Evolutionary conservation across 176 grass and related monocot genomes (phyloP), one percentile per base, ranked within the genome.

Genomic region (Saccharum spontaneum): DNA sequence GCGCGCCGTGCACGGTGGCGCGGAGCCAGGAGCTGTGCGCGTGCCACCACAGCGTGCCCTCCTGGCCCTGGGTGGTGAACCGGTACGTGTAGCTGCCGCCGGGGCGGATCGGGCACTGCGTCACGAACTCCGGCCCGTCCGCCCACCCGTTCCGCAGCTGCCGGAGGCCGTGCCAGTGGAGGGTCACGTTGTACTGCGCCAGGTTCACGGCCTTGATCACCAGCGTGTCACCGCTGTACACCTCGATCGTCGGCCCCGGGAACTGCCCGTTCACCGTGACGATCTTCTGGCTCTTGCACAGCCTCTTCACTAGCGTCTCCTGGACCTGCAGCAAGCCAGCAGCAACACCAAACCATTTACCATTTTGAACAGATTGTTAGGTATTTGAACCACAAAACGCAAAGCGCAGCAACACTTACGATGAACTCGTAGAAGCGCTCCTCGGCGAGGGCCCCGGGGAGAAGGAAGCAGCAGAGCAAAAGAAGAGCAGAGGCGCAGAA

Each of bases 21-120:
- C 96, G 90, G 57, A 98, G 89, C 91, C 93, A 98, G 0, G 89
- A 86, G 83, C 90, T 94, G 73, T 97, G 94, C 6, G 94, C 94
- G 69, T 97, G 92, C 94, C 94, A 97, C 94, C 94, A 97, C 37
- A 97, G 81, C 24, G 94, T 94, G 37, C 94, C 92, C 83, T 94
- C 94, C 84, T 98, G 95, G 22, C 65, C 36, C 80, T 87, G 71
- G 34, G 90, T 81, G 10, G 90, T 91, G 87, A 91, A 98, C 10
- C 89, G 79, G 87, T 98, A 98, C 59, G 89, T 91, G 85, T 93
- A 98, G 79, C 89, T 93, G 22, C 50, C 50, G 2, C 91, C 95
- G 1, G 90, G 95, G 8, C 78, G 55, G 76, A 97, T 94, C 3
- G 92, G 92, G 85, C 92, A 94, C 63, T 91, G 92, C 54, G 92